Percentiles rank a stretch among this genome's conserved stretches.
phyloP scores from a whole-genome alignment of 129 eudicot genomes.

The Flaveria robusta region DNA sequence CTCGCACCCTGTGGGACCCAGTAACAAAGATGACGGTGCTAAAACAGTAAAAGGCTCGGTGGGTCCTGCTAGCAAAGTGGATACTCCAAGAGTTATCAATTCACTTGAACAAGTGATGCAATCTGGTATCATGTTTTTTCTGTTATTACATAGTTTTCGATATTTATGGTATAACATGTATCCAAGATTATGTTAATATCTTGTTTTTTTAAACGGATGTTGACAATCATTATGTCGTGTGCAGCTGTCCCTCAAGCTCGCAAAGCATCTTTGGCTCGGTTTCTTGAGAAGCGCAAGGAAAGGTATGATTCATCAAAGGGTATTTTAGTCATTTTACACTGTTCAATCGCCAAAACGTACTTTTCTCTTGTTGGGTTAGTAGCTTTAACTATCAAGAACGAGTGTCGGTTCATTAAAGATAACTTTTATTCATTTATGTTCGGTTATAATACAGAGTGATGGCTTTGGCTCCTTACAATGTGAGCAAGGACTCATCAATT shows the following conservation, averaged over 20 bases:
- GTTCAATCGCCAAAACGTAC: not conserved
- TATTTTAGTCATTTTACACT: not conserved
- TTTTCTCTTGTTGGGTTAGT: not conserved
- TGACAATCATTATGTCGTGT: conserved; percentile 19
- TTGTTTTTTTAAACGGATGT: conserved; percentile 15
- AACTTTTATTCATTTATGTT: not conserved
- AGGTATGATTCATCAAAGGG: conserved; percentile 41
- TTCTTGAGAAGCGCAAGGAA: conserved; percentile 81
- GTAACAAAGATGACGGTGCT: conserved; percentile 33
- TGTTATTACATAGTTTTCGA: not conserved
- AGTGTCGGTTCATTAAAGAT: not conserved
- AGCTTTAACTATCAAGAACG: not conserved
- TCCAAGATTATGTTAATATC: not conserved
- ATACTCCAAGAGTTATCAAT: conserved; percentile 43
- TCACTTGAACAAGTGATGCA: conserved; percentile 45
- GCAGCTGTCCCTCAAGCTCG: conserved; percentile 79
- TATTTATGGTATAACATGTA: not conserved
- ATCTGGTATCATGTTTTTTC: conserved; percentile 27
- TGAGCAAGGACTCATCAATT: conserved; percentile 37
- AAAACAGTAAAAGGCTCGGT: conserved; percentile 29
- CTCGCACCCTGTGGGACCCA: conserved; percentile 33
- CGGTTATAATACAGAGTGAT: conserved; percentile 44
- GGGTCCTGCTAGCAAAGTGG: conserved; percentile 38
- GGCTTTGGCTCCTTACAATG: conserved; percentile 56
- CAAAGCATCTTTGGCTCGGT: conserved; percentile 71